Evolutionary conservation across 2,329 filamentous ascomycete species (phyloP).

Genomic region (Teratosphaeriaceae sp.): DNA sequence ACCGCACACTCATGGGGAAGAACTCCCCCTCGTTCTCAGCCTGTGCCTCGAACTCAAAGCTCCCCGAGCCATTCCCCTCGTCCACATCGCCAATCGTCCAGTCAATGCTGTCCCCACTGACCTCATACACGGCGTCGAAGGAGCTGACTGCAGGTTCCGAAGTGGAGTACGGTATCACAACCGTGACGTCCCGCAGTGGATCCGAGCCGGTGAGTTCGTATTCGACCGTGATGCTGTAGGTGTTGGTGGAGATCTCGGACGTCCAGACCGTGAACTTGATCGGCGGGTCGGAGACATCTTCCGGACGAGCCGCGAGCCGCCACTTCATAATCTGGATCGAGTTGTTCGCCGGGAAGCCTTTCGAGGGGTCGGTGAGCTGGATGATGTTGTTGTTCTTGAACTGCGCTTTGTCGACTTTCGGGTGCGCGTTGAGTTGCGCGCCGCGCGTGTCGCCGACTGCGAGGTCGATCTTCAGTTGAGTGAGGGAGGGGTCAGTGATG

Average conservation of each 20-base stretch:
- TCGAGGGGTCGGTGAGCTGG: conserved; percentile 80
- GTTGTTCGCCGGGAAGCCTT: conserved; percentile 92
- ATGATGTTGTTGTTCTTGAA: conserved; percentile 80
- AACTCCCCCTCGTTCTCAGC: conserved; percentile 87
- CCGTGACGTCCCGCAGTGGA: conserved; percentile 72
- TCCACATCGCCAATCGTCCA: conserved; percentile 88
- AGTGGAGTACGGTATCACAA: conserved; percentile 79
- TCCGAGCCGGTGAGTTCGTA: conserved; percentile 86
- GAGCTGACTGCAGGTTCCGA: conserved; percentile 84
- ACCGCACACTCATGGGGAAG: conserved; percentile 93
- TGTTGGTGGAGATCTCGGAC: conserved; percentile 73
- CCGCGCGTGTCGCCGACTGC: conserved; percentile 70
- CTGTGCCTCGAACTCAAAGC: conserved; percentile 92
- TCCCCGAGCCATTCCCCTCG: conserved; percentile 72
- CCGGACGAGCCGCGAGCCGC: conserved; percentile 75
- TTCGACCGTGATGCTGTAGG: conserved; percentile 86
- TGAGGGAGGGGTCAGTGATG: conserved; percentile 80
- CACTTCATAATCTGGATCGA: conserved; percentile 88
- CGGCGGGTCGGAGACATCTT: conserved; percentile 73
- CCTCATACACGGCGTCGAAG: conserved; percentile 91
- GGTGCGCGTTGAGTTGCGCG: conserved; percentile 89
- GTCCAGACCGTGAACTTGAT: conserved; percentile 98
- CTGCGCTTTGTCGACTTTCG: conserved; percentile 84
- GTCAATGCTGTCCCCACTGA: conserved; percentile 85
- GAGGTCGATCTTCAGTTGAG: conserved; percentile 83